Conservation (phyloP, 2,329 filamentous ascomycete species). For the Venturia pyrina region DNA sequence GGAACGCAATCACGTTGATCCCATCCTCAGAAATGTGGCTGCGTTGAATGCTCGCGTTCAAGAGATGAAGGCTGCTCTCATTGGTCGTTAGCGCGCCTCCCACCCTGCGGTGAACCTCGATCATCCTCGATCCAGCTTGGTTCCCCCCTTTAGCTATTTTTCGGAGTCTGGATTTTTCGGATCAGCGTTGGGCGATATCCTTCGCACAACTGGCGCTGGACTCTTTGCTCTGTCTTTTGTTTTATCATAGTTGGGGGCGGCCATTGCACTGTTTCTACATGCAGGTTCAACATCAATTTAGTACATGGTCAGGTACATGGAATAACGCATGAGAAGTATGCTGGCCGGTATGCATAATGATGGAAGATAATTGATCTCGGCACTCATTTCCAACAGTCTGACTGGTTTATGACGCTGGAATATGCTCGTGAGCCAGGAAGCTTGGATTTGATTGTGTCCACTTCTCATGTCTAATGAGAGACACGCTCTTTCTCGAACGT, state of each 20-base stretch:
- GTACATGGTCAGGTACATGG: not conserved
- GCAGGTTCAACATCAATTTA: not conserved
- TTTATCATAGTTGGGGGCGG: not conserved
- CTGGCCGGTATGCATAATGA: not conserved
- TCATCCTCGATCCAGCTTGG: not conserved
- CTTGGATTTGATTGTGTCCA: not conserved
- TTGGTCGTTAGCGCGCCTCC: not conserved
- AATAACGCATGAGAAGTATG: not conserved
- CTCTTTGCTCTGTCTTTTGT: not conserved
- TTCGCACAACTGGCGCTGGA: not conserved
- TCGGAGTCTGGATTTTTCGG: not conserved
- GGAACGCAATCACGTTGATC: conserved; percentile 23
- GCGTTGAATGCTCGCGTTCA: not conserved
- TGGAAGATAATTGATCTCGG: not conserved
- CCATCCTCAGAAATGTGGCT: not conserved
- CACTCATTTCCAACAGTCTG: not conserved
- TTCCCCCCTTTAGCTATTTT: not conserved
- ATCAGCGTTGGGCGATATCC: not conserved
- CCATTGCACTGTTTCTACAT: not conserved
- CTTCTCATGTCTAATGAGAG: not conserved
- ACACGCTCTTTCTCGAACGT: not conserved
- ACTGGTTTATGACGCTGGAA: conserved; percentile 14
- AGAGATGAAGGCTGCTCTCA: not conserved
- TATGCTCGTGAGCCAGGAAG: conserved; percentile 11
- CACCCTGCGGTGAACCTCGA: not conserved